phyloP scores from a whole-genome alignment of 305 asterid species.

The Plantago coronopus region DNA sequence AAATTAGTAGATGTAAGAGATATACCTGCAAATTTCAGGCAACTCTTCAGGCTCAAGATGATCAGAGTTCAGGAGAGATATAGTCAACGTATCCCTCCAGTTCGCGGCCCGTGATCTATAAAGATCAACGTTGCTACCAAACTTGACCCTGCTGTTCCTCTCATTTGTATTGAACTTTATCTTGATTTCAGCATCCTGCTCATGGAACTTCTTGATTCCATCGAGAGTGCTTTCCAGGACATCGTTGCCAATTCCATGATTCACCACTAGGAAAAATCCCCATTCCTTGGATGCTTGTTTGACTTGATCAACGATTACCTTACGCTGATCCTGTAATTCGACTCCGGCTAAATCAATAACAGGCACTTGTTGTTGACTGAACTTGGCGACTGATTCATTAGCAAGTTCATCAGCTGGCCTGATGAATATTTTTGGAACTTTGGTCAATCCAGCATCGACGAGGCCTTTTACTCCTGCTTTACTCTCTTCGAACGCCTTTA shows the following conservation, averaged over 20 bases:
- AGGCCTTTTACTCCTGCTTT: conserved; percentile 60
- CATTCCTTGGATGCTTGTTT: conserved; percentile 43
- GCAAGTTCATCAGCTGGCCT: conserved; percentile 39
- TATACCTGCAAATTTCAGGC: conserved; percentile 51
- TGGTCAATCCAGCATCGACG: conserved; percentile 41
- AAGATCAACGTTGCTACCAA: conserved; percentile 41
- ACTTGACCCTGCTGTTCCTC: conserved; percentile 29
- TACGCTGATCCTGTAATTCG: conserved; percentile 20
- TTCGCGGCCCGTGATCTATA: conserved; percentile 42
- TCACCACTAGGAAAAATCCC: conserved; percentile 62
- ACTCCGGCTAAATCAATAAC: conserved; percentile 41
- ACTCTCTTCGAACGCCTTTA: conserved; percentile 49
- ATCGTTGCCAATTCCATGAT: conserved; percentile 43
- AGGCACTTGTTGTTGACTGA: conserved; percentile 31
- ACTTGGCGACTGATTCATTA: conserved; percentile 14
- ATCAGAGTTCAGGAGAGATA: conserved; percentile 22
- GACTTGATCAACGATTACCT: conserved; percentile 29
- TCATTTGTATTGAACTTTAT: conserved; percentile 31
- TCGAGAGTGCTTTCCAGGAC: conserved; percentile 41
- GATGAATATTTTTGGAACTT: conserved; percentile 50
- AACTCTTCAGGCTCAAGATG: conserved; percentile 35
- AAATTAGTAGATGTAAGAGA: not conserved
- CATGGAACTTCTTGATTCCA: conserved; percentile 46
- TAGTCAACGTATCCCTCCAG: conserved; percentile 58
- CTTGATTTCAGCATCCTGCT: conserved; percentile 43